Percentiles rank a stretch among this genome's conserved stretches.
phyloP scores from a whole-genome alignment of 2,329 filamentous ascomycete genomes.

The Nothophaeocryptopus gaeumannii region DNA sequence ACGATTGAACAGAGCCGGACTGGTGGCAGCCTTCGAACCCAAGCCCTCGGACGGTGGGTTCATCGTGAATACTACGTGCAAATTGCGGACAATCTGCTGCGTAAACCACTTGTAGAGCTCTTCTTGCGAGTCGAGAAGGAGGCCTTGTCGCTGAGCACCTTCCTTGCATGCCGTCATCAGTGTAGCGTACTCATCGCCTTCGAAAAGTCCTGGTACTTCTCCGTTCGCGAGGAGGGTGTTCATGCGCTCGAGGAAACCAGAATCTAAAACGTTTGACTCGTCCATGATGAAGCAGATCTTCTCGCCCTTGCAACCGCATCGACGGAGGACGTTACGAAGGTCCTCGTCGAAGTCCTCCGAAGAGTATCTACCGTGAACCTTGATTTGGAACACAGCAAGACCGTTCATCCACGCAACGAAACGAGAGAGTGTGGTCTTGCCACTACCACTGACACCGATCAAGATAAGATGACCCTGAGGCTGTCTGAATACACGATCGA shows the following conservation, averaged over 20 bases:
- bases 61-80: slow-evolving; percentile 99
- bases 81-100: slow-evolving; percentile 96
- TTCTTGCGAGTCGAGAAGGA: slow-evolving; percentile 94
- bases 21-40: slow-evolving; percentile 93
- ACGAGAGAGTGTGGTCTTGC: slow-evolving; percentile 95
- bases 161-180: slow-evolving; percentile 99
- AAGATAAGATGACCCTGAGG: slow-evolving; percentile 97
- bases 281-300: slow-evolving; percentile 99
- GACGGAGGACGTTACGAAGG: slow-evolving; percentile 84
- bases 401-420: slow-evolving; percentile 99
- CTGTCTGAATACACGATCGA: slow-evolving; percentile 97
- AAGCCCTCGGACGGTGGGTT: slow-evolving; percentile 95
- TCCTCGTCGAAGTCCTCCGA: slow-evolving; percentile 99
- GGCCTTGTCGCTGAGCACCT: slow-evolving; percentile 90
- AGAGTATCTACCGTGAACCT: slow-evolving; percentile 98
- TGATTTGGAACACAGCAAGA: slow-evolving; percentile 98
- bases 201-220: slow-evolving; percentile 97
- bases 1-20: slow-evolving; percentile 97
- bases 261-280: slow-evolving; percentile 96
- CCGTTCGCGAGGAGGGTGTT: slow-evolving; percentile 98
- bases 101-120: slow-evolving; percentile 99
- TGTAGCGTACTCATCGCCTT: slow-evolving; percentile 97
- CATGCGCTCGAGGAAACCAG: slow-evolving; percentile 98
- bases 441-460: slow-evolving; percentile 96
- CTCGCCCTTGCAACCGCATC: slow-evolving; percentile 95